Evolutionary conservation across 192 early-diverging fungal genomes (phyloP), one percentile per base, ranked within the genome.

Genomic region (Coemansia asiatica): DNA sequence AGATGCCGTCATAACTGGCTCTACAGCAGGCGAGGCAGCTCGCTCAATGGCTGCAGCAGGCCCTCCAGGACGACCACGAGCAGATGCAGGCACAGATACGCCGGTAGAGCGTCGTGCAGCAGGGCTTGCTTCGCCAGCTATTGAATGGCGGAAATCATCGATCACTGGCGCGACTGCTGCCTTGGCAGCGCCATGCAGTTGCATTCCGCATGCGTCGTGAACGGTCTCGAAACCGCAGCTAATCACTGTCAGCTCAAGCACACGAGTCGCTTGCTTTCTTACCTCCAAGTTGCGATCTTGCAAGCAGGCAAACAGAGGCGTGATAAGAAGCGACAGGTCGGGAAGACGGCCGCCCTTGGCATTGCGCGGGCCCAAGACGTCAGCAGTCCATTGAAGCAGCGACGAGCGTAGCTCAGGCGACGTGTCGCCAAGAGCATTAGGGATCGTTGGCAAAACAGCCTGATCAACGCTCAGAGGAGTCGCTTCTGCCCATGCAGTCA

Each of bases 251-350:
- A 86, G 82, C 13, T 79, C 81, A 40, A 99, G 75, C 38, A 90
- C 84, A 1, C 80, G 69, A 50, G 91, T 89, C 0, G 94, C 94
- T 12, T 85, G 83, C 66, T 96, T 96, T 46, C 97, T 90, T 16
- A 97, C 95, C 16, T 96, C 95, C 1, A 83, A 81, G 58, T 89
- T 93, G 29, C 90, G 88, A 69, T 99, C 97, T 69, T 95, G 93
- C 51, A 97, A 62, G 65, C 92, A 95, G 4, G 87, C 76, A 16
- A 99, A 76, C 23, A 92, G 76, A 10, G 91, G 86, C 53, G 85
- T 79, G 6, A 95, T 77, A 8, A 96, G 74, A 3, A 76, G 56
- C 21, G 78, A 68, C 16, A 92, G 67, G 58, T 95, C 93, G 0
- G 88, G 85, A 10, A 88, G 69, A 10, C 79, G 51, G 1, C 38